These are phyloP conservation scores for Silybum marianum DNA, from an alignment of 129 eudicot genomes.

Conservation along the genomic window DNA sequence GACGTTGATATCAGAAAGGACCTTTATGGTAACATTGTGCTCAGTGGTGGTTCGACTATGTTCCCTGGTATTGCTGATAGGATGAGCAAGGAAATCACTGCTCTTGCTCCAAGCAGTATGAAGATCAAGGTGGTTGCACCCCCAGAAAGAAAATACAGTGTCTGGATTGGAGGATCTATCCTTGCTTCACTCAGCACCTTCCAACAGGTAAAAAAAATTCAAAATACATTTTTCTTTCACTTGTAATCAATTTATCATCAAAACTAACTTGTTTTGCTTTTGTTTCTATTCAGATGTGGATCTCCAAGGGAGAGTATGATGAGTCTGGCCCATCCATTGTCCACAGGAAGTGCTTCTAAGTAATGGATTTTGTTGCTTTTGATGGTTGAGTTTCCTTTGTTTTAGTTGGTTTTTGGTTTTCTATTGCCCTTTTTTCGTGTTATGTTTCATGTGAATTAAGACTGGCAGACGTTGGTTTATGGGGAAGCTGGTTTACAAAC, in stretches of 20 bases:
- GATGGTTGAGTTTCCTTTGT: slow-evolving; percentile 44
- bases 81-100: slow-evolving; percentile 85
- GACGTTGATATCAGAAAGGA: slow-evolving; percentile 85
- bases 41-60: slow-evolving; percentile 85
- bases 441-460: slow-evolving; percentile 45
- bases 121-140: slow-evolving; percentile 87
- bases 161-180: slow-evolving; percentile 84
- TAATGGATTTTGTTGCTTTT: slow-evolving; percentile 35
- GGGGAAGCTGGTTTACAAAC: slow-evolving; percentile 16
- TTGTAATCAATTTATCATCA: background rate
- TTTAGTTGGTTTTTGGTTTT: slow-evolving; percentile 49
- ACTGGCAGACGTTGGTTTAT: slow-evolving; percentile 40
- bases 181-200: slow-evolving; percentile 84
- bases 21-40: slow-evolving; percentile 72
- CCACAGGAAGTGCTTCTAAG: slow-evolving; percentile 87
- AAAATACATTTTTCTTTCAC: background rate
- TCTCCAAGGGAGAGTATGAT: slow-evolving; percentile 79
- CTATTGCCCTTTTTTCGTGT: slow-evolving; percentile 44
- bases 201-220: slow-evolving; percentile 56
- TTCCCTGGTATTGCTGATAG: slow-evolving; percentile 82
- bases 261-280: background rate
- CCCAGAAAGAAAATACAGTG: slow-evolving; percentile 79
- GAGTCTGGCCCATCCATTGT: slow-evolving; percentile 82
- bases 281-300: slow-evolving; percentile 62
- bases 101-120: slow-evolving; percentile 87